A percentile compares a stretch with the other conserved stretches of the same genome.
These are phyloP conservation scores for Kregervanrija pseudodelftensis DNA, from an alignment of 805 yeast genomes.

Conservation along the genomic window DNA sequence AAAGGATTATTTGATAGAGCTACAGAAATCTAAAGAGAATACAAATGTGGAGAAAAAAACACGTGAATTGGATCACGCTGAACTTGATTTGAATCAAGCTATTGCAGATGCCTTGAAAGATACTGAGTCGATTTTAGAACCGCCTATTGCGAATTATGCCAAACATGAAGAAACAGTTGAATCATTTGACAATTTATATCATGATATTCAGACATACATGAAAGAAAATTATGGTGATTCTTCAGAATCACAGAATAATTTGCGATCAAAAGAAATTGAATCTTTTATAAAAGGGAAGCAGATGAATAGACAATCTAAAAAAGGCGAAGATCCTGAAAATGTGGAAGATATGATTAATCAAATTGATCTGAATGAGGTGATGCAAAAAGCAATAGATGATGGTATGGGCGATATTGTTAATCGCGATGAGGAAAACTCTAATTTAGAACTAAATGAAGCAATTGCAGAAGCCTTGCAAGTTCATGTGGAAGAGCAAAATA, in stretches of 20 bases:
- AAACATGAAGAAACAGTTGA: slow-evolving; percentile 1
- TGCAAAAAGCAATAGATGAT: slow-evolving; percentile 14
- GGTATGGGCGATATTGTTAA: slow-evolving; percentile 10
- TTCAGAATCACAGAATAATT: slow-evolving; percentile 2
- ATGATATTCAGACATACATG: slow-evolving; percentile 6
- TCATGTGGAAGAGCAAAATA: slow-evolving; percentile 1
- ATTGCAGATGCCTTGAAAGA: slow-evolving; percentile 20
- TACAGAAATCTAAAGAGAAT: background rate
- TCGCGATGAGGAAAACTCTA: slow-evolving; percentile 12
- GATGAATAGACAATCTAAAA: too few species aligned
- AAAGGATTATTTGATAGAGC: background rate
- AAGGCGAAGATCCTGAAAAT: background rate
- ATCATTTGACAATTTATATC: slow-evolving; percentile 4
- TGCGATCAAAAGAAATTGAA: background rate
- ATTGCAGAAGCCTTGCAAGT: slow-evolving; percentile 21
- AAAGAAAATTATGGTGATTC: background rate
- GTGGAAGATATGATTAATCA: slow-evolving; percentile 8
- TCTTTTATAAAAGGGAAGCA: too few species aligned
- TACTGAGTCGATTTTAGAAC: slow-evolving; percentile 5
- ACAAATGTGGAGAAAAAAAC: background rate
- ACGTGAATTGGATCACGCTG: slow-evolving; percentile 5
- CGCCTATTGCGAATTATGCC: background rate
- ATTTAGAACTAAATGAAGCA: slow-evolving; percentile 20
- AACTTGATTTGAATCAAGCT: slow-evolving; percentile 16
- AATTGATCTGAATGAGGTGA: slow-evolving; percentile 12